Conservation (phyloP, 1,284 basidiomycete genomes). For the Wallemia hederae region DNA sequence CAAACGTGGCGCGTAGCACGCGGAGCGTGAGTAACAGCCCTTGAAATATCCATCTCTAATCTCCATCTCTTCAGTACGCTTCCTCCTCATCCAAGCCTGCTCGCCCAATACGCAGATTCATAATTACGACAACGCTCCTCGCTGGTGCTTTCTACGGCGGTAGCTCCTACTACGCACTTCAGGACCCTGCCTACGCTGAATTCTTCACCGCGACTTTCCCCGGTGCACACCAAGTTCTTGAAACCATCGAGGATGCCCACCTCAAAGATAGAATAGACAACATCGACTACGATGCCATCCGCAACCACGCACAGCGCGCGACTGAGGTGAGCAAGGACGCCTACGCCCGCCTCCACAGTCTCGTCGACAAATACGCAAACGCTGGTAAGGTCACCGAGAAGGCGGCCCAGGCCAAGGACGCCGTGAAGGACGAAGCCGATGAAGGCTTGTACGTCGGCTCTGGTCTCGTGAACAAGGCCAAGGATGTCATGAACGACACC, state of each 20-base stretch:
- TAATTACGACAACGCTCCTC: conserved; percentile 17
- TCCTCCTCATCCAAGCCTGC: not conserved
- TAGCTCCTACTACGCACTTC: conserved; percentile 41
- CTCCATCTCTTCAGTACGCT: not conserved
- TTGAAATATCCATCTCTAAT: not conserved
- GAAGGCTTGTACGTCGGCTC: conserved; percentile 3
- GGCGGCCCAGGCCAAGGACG: conserved; percentile 13
- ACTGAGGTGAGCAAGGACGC: conserved; percentile 25
- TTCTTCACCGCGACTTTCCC: conserved; percentile 54
- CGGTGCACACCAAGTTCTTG: conserved; percentile 36
- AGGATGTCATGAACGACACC: conserved; percentile 7
- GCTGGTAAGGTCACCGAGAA: conserved; percentile 21
- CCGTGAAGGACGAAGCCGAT: conserved; percentile 9
- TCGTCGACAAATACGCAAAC: conserved; percentile 10
- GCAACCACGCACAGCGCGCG: conserved; percentile 9
- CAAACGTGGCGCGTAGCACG: not conserved
- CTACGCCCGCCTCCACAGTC: conserved; percentile 23
- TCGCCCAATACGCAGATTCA: conserved; percentile 14
- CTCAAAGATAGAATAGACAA: conserved; percentile 27
- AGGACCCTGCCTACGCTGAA: conserved; percentile 41
- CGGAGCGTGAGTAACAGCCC: not conserved
- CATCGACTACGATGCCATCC: conserved; percentile 23
- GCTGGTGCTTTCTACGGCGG: conserved; percentile 34
- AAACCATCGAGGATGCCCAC: conserved; percentile 44
- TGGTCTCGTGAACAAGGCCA: conserved; percentile 9